Percentiles rank a stretch among this genome's conserved stretches.
phyloP scores from a whole-genome alignment of 2,329 filamentous ascomycete species.

The Fusarium marasasianum region DNA sequence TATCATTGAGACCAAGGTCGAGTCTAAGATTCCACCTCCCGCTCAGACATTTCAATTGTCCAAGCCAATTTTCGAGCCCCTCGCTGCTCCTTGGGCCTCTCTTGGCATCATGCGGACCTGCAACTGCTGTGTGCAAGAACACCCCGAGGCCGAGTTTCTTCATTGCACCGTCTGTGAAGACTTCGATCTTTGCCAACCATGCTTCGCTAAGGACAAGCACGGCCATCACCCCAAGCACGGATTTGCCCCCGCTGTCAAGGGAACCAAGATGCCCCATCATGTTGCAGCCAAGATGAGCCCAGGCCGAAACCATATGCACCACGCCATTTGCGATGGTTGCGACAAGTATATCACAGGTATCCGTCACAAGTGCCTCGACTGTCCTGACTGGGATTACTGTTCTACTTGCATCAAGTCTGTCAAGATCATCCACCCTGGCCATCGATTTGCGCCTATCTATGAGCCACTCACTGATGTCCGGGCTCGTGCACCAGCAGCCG shows the following conservation, averaged over 20 bases:
- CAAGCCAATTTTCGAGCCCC: constrained; percentile 33
- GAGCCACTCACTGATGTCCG: constrained; percentile 64
- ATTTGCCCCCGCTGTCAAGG: constrained; percentile 75
- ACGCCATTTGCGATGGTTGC: constrained; percentile 94
- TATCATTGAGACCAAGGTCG: constrained; percentile 27
- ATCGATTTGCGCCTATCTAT: constrained; percentile 91
- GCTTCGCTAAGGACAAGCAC: constrained; percentile 79
- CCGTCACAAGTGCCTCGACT: constrained; percentile 95
- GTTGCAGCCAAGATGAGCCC: constrained; percentile 76
- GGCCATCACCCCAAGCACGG: constrained; percentile 91
- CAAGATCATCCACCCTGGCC: constrained; percentile 75
- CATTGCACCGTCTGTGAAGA: constrained; percentile 88
- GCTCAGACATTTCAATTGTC: constrained; percentile 24
- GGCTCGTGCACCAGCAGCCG: constrained; percentile 46
- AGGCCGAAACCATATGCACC: constrained; percentile 83
- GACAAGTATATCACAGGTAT: constrained; percentile 87
- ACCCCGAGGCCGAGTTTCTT: constrained; percentile 81
- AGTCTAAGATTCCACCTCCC: constrained; percentile 36
- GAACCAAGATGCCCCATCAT: constrained; percentile 67
- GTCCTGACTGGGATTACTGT: constrained; percentile 98
- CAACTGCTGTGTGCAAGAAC: constrained; percentile 72
- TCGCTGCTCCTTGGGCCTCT: constrained; percentile 30
- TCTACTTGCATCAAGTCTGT: constrained; percentile 75
- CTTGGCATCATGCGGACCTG: constrained; percentile 68
- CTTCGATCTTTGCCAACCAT: constrained; percentile 88